Percentiles rank a stretch among this genome's conserved stretches.
These are phyloP conservation scores for Dactylellina leptospora DNA, from an alignment of 2,329 filamentous ascomycete genomes.

Conservation along the genomic window DNA sequence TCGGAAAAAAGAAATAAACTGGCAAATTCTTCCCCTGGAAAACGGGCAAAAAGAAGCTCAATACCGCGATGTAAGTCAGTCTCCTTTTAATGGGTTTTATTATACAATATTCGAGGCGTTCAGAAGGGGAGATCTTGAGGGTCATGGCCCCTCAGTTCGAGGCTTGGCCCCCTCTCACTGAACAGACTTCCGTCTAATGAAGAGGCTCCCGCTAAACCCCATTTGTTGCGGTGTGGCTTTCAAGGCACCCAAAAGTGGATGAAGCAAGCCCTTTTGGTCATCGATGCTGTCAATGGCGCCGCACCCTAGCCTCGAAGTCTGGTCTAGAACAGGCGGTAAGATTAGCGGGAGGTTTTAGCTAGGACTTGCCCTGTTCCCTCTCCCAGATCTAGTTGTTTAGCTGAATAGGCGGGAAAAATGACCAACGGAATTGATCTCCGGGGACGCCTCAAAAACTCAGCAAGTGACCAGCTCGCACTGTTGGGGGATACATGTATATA, in stretches of 20 bases:
- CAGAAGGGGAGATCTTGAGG: neutral
- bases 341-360: conserved; percentile 44
- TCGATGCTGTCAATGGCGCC: conserved; percentile 36
- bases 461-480: neutral
- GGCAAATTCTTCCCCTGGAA: no score
- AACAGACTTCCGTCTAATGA: conserved; percentile 12
- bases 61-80: no score
- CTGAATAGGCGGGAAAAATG: neutral
- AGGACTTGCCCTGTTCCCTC: conserved; percentile 28
- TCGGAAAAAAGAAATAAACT: no score
- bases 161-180: conserved; percentile 1
- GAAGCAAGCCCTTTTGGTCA: neutral
- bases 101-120: no score
- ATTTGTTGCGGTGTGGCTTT: conserved; percentile 26
- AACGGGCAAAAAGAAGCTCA: no score
- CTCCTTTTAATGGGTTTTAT: conserved; percentile 33
- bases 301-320: conserved; percentile 1
- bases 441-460: conserved; percentile 32
- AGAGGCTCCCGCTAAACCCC: conserved; percentile 2
- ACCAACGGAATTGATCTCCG: conserved; percentile 20
- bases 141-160: neutral
- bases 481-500: no score
- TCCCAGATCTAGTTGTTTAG: conserved; percentile 5
- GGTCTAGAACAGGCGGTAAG: conserved; percentile 38
- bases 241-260: conserved; percentile 24